These are phyloP conservation scores for Pseudogymnoascus sp. DNA, from an alignment of 2,329 filamentous ascomycete species.

Conservation along the genomic window DNA sequence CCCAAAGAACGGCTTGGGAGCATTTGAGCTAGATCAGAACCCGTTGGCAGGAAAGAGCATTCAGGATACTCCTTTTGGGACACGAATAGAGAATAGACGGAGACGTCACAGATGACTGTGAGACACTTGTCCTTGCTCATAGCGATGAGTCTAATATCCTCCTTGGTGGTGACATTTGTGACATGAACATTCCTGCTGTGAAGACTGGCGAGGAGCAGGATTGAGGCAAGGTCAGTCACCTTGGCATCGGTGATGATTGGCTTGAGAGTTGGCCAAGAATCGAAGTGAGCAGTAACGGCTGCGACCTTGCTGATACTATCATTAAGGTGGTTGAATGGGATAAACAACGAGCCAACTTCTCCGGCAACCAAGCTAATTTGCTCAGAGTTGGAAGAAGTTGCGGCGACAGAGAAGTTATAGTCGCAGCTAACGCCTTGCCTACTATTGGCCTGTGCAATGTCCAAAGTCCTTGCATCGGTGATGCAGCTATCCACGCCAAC, in stretches of 20 bases:
- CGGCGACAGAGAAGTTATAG: slow-evolving; percentile 71
- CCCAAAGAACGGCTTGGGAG: slow-evolving; percentile 69
- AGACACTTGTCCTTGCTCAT: slow-evolving; percentile 75
- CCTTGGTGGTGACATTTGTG: slow-evolving; percentile 71
- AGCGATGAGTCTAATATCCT: slow-evolving; percentile 69
- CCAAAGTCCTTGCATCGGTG: slow-evolving; percentile 61
- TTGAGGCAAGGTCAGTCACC: slow-evolving; percentile 71
- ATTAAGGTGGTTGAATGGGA: slow-evolving; percentile 70
- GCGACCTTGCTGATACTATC: slow-evolving; percentile 80
- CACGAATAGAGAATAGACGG: slow-evolving; percentile 71
- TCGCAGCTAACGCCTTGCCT: slow-evolving; percentile 63
- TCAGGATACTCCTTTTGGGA: slow-evolving; percentile 62
- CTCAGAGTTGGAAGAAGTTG: slow-evolving; percentile 64
- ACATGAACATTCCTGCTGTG: slow-evolving; percentile 73
- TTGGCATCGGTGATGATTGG: slow-evolving; percentile 76
- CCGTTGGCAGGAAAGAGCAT: slow-evolving; percentile 57
- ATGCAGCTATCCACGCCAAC: slow-evolving; percentile 65
- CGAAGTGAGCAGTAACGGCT: slow-evolving; percentile 70
- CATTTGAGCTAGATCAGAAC: too few species aligned
- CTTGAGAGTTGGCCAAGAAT: slow-evolving; percentile 68
- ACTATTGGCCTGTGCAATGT: slow-evolving; percentile 62
- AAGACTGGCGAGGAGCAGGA: slow-evolving; percentile 67
- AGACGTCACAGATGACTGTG: slow-evolving; percentile 74
- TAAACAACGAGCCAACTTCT: slow-evolving; percentile 73
- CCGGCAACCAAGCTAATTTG: slow-evolving; percentile 64